Evolutionary conservation across 2,329 filamentous ascomycete genomes (phyloP), one percentile per base, ranked within the genome.

Genomic region (Monilinia aucupariae): DNA sequence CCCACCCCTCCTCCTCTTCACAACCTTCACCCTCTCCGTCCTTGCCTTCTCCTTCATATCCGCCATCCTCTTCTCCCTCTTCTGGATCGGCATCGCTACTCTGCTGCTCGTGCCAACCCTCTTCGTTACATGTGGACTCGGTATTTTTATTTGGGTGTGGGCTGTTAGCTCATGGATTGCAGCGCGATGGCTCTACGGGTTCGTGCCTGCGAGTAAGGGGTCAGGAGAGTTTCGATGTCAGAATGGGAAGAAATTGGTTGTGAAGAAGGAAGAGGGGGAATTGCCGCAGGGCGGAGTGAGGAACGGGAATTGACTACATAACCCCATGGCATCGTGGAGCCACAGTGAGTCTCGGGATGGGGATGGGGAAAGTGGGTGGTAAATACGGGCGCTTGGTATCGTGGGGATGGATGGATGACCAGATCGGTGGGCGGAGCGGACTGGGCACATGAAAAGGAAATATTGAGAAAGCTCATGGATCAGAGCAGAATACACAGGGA

Each of bases 81-180:
- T 89, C 77, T 87, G 85, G 79, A 81, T 85, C 60, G 84, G 85
- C 58, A 74, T 90, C 51, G 88, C 87, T 2, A 77, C 89, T 13
- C 73, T 90, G 54, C 72, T 92, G 48, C 80, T 94, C 20, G 76
- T 90, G 0, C 89, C 89, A 1, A 82, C 85, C 0, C 76, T 93
- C 45, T 82, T 90, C 74, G 74, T 90, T 66, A 86, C 87, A 3
- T 84, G 82, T 15, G 81, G 81, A 54, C 74, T 85, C 27, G 88
- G 84, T 6, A 76, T 85, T 0, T 80, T 87, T 64, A 75, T 88
- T 65, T 93, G 89, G 84, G 75, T 83, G 22, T 90, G 86, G 85
- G 85, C 81, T 9, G 76, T 88, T 10, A 82, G 80, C 17, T 82
- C 80, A 54, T 92, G 86, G 72, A 41, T 81, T 58, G 70, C 78